Evolutionary conservation across 2,329 filamentous ascomycete species (phyloP).

Genomic region (Stromatinia cepivora): DNA sequence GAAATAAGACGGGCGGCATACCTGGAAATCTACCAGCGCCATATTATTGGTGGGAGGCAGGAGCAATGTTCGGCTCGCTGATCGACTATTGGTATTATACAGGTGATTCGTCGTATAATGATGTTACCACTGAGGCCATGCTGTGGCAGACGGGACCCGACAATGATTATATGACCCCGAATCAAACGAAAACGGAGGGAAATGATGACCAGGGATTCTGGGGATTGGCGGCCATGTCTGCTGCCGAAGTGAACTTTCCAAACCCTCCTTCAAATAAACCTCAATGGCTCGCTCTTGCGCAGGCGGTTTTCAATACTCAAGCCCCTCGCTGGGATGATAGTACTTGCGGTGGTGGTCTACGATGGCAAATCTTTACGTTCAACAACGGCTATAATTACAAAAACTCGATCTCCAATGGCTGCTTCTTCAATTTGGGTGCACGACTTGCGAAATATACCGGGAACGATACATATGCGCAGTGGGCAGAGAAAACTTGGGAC

Average conservation of each 20-base stretch:
- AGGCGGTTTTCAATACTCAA: slow-evolving; percentile 81
- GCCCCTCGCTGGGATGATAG: slow-evolving; percentile 68
- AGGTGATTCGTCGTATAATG: slow-evolving; percentile 69
- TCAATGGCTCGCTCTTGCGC: slow-evolving; percentile 69
- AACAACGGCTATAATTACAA: slow-evolving; percentile 83
- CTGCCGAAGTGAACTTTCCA: slow-evolving; percentile 65
- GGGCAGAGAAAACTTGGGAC: slow-evolving; percentile 72
- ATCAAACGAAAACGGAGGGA: slow-evolving; percentile 67
- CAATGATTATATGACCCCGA: slow-evolving; percentile 75
- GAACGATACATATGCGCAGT: slow-evolving; percentile 74
- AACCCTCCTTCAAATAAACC: slow-evolving; percentile 58
- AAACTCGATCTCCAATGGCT: slow-evolving; percentile 63
- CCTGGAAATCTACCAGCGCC: slow-evolving; percentile 55
- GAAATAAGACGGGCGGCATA: slow-evolving; percentile 51
- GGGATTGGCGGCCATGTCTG: slow-evolving; percentile 69
- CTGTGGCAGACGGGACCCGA: slow-evolving; percentile 72
- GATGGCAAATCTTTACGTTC: slow-evolving; percentile 84
- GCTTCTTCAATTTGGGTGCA: slow-evolving; percentile 63
- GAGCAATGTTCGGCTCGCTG: slow-evolving; percentile 69
- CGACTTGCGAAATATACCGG: slow-evolving; percentile 75
- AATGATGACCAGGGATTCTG: slow-evolving; percentile 79
- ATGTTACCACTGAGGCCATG: slow-evolving; percentile 65
- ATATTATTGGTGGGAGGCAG: slow-evolving; percentile 63
- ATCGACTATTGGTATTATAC: slow-evolving; percentile 88
- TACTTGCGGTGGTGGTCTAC: slow-evolving; percentile 71